Percentiles rank a stretch among this genome's conserved stretches.
Evolutionary conservation across 2,329 filamentous ascomycete species (phyloP).

Genomic region (Uncinocarpus reesii): DNA sequence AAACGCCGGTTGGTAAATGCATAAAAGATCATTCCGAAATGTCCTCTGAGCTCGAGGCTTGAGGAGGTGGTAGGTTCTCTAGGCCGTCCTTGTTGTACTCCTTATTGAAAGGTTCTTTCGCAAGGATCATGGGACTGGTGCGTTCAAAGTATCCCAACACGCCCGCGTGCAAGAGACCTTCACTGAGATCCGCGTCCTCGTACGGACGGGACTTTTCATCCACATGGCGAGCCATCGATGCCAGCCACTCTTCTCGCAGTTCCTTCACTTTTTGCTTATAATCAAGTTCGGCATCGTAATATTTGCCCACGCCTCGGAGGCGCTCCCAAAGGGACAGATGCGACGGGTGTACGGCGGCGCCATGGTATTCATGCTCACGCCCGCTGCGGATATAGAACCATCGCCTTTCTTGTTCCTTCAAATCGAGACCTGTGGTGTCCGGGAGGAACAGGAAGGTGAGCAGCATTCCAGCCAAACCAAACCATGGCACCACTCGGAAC

Average conservation of each 20-base stretch:
- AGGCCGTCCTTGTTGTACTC: constrained; percentile 3
- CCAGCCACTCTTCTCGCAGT: constrained; percentile 54
- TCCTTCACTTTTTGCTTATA: constrained; percentile 76
- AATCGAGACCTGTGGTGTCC: constrained; percentile 91
- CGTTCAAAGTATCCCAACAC: constrained; percentile 47
- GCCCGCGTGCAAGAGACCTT: constrained; percentile 41
- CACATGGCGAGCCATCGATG: constrained; percentile 38
- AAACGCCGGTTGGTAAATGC: background rate
- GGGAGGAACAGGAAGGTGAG: constrained; percentile 78
- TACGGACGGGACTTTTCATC: constrained; percentile 40
- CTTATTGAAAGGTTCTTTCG: constrained; percentile 9
- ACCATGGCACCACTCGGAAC: constrained; percentile 92
- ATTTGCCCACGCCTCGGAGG: constrained; percentile 62
- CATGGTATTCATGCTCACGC: constrained; percentile 74
- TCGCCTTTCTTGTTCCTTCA: constrained; percentile 93
- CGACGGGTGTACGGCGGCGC: constrained; percentile 78
- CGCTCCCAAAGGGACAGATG: constrained; percentile 87
- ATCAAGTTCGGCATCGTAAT: constrained; percentile 74
- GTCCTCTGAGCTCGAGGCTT: constrained; percentile 9
- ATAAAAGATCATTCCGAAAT: constrained; percentile 8
- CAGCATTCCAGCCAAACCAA: constrained; percentile 75
- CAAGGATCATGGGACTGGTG: constrained; percentile 26
- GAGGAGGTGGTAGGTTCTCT: constrained; percentile 10
- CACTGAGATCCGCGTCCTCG: constrained; percentile 35
- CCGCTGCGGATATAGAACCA: constrained; percentile 79